These are phyloP conservation scores for Pseudogymnoascus verrucosus DNA, from an alignment of 2,329 filamentous ascomycete species.

Conservation along the genomic window DNA sequence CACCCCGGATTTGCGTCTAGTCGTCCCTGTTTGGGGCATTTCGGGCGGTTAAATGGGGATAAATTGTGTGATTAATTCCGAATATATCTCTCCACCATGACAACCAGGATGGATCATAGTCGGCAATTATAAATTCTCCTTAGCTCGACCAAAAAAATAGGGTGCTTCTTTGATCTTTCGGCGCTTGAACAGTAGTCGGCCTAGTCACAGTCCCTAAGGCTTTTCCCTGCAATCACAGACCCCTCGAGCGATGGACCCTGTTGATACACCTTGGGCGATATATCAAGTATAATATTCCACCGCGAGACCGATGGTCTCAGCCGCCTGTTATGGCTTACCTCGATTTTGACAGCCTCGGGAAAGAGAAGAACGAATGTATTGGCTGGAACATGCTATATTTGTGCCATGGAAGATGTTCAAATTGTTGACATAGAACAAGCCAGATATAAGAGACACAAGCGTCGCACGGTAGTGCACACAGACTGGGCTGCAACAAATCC, in stretches of 20 bases:
- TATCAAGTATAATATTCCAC: background rate
- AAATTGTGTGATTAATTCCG: background rate
- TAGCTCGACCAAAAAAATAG: background rate
- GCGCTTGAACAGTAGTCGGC: background rate
- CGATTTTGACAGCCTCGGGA: background rate
- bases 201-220: background rate
- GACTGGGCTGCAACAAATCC: background rate
- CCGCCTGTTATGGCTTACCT: background rate
- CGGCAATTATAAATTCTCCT: background rate
- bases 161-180: background rate
- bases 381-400: background rate
- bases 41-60: background rate
- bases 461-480: background rate
- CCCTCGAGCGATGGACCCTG: background rate
- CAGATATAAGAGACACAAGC: background rate
- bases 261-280: background rate
- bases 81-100: background rate
- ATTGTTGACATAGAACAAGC: background rate
- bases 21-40: background rate
- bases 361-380: too few relatives aligned
- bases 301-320: background rate
- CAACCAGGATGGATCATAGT: background rate
- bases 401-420: background rate
- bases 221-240: background rate
- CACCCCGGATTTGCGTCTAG: conserved; percentile 6